Base-by-base conservation (phyloP, 306 rosid species). In the Medicago arabica region DNA sequence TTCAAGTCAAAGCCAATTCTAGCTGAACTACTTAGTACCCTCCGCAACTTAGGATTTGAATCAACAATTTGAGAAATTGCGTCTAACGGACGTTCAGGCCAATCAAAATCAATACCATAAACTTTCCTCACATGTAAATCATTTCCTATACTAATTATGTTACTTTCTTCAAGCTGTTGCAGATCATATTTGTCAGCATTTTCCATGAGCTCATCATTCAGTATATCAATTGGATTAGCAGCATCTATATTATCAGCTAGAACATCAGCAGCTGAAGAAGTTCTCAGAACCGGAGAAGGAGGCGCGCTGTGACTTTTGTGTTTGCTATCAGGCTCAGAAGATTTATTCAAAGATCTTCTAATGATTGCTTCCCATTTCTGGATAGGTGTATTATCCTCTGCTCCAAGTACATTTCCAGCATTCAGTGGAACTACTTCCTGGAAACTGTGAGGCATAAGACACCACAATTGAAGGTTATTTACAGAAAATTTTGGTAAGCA, bases 341-440 rank as follows among this genome's bases (percentile, higher is more conserved):
- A 89, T 61, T 83, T 90, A 84, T 95, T 90, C 23, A 95, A 81
- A 49, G 93, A 89, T 84, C 83, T 87, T 76, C 99, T 77, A 78
- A 95, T 90, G 81, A 92, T 89, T 57, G 89, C 87, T 83, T 95
- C 99, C 99, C 99, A 95, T 79, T 92, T 92, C n/a, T 66, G 84
- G 38, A 92, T 90, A 0, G 99, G 97, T 40, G 81, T 79, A 57
- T 78, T 89, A 75, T 95, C 97, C 63, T 95, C 99, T 57, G 97
- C 97, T 80, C 99, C 99, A 3, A 95, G 62, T 25, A 95, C 97
- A 65, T 95, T 95, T 68, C 96, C 99, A 18, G 99, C 99, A 81
- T 81, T 95, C 80, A 95, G 83, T 80, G 99, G 99, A 77, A 95
- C 97, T 13, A 95, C 92, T 84, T 95, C 99, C 78, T 95, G 99